Conservation (phyloP, 139 green algal genomes). For the Chlorella sp. region DNA sequence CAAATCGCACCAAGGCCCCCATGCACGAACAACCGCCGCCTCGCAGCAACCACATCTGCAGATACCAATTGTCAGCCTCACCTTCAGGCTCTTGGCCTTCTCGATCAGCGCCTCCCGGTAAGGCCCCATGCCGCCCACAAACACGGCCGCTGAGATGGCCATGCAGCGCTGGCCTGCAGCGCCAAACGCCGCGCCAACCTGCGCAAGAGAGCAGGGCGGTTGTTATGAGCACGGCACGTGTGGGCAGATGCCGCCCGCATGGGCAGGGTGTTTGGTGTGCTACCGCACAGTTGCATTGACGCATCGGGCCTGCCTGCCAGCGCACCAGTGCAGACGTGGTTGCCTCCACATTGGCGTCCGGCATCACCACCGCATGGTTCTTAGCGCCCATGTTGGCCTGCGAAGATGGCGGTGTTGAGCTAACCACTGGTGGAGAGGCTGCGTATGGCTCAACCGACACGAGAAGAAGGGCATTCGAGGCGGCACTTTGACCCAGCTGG, state of each 20-base stretch:
- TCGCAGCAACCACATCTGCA: not conserved
- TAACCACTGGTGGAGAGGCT: too few relatives aligned
- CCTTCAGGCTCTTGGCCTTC: constrained; percentile 76
- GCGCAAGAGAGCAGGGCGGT: too few relatives aligned
- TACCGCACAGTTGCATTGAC: too few relatives aligned
- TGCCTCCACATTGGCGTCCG: constrained; percentile 86
- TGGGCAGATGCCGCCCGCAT: too few relatives aligned
- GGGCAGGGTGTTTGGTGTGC: too few relatives aligned
- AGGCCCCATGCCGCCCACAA: constrained; percentile 81
- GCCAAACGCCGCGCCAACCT: constrained; percentile 86
- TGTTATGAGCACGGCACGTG: too few relatives aligned
- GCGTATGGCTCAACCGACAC: not conserved
- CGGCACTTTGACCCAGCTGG: too few relatives aligned
- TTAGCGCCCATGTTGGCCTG: constrained; percentile 96
- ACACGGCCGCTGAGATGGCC: constrained; percentile 92
- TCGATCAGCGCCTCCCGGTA: constrained; percentile 69
- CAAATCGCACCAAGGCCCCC: too few relatives aligned
- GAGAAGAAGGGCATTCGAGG: not conserved
- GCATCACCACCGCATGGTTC: constrained; percentile 97
- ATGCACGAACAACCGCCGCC: too few relatives aligned
- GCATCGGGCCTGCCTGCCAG: too few relatives aligned
- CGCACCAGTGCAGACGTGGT: constrained; percentile 75
- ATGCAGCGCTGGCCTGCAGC: constrained; percentile 98
- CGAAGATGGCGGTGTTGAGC: not conserved
- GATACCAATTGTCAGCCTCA: constrained; percentile 22